Conservation (phyloP, 2,329 filamentous ascomycete species). For the Neonectria punicea region DNA sequence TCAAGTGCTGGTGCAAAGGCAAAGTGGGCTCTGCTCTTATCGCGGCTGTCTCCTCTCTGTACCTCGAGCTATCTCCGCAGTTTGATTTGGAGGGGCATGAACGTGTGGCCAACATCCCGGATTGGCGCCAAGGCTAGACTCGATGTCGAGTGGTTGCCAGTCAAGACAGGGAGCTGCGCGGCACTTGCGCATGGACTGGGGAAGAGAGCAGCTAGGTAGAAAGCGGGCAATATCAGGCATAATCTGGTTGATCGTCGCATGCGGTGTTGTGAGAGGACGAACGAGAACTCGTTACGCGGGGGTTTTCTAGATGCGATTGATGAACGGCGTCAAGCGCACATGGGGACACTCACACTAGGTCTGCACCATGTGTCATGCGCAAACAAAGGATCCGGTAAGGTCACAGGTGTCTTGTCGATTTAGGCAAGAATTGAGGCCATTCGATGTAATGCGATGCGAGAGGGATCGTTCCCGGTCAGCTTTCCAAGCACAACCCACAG, state of each 20-base stretch:
- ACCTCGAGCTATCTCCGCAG: neutral
- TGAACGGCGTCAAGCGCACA: neutral
- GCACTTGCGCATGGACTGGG: neutral
- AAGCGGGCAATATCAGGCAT: neutral
- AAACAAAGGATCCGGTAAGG: neutral
- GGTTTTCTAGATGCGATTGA: neutral
- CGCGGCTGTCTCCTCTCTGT: neutral
- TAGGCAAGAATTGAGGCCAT: neutral
- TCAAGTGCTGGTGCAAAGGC: neutral
- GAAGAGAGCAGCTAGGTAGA: neutral
- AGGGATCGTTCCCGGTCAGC: too few relatives aligned
- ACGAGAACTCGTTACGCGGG: neutral
- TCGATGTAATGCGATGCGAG: too few relatives aligned
- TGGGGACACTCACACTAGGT: neutral
- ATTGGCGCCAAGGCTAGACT: neutral
- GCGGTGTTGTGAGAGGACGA: too few relatives aligned
- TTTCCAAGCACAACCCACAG: too few relatives aligned
- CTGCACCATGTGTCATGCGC: neutral
- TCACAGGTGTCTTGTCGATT: neutral
- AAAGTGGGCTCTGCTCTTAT: neutral
- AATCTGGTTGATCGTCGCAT: neutral
- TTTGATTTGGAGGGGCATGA: neutral
- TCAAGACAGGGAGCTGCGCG: neutral
- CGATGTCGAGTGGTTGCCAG: neutral
- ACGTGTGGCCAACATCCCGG: neutral